Conservation (phyloP, 2,329 filamentous ascomycete species). For the Penicillium sp. region DNA sequence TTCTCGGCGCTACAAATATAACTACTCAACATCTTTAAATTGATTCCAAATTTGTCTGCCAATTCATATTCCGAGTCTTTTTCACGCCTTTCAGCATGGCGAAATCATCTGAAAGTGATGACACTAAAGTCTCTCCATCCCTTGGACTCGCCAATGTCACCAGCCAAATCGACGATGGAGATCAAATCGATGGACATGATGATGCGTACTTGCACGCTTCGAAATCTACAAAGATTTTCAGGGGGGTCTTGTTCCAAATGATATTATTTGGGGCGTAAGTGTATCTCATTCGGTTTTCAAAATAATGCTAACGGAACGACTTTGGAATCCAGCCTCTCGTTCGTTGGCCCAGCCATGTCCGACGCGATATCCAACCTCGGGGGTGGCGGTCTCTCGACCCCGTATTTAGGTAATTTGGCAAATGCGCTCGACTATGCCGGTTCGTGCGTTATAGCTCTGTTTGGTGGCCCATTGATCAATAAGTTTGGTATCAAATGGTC, state of each 20-base stretch:
- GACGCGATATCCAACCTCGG: conserved; percentile 1
- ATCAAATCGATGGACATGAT: background rate
- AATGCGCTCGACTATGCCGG: background rate
- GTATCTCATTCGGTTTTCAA: background rate
- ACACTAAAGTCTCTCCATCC: background rate
- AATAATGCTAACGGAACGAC: background rate
- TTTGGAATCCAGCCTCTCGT: background rate
- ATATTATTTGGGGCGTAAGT: background rate
- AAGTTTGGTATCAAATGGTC: conserved; percentile 1
- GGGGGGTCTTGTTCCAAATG: background rate
- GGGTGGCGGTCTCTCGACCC: background rate
- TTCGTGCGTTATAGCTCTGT: background rate
- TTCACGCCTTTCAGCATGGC: background rate
- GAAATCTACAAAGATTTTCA: background rate
- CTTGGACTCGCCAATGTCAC: background rate
- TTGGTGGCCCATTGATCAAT: background rate
- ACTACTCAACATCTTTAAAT: too few species aligned
- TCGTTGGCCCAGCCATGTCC: conserved; percentile 1
- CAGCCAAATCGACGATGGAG: background rate
- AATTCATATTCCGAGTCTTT: background rate
- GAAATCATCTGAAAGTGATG: background rate
- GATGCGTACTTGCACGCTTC: background rate
- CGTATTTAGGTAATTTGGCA: background rate
- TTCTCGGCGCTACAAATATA: too few species aligned
- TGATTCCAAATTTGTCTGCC: background rate